Base-by-base conservation (phyloP, 495 filamentous ascomycete genomes). In the Xylaria bambusicola region DNA sequence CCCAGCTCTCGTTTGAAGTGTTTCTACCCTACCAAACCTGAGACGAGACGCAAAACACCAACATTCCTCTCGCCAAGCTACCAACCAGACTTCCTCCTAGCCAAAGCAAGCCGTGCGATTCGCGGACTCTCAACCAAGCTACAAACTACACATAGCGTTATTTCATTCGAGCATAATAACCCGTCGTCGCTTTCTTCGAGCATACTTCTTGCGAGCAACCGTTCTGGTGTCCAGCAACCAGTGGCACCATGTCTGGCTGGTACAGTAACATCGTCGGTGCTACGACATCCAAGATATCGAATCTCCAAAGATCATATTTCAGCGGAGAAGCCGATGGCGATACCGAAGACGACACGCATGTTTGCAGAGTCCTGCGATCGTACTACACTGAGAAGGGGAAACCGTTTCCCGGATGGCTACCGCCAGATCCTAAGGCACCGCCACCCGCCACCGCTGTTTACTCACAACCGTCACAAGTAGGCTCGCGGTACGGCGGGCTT, bases 311-410 rank as follows among this genome's bases (percentile, higher is more conserved):
- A 35, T 87, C 85, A 29, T 87, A 94, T 71, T 87, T 92, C 55
- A 75, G 81, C 56, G 81, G 86, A 66, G 93, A 95, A 71, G 82
- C 86, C 56, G 93, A 96, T 76, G 90, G 89, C 61, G 93, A 97
- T 67, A 94, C 91, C 57, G 92, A 95, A 76, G 92, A 97, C 75
- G 89, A 94, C 77, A 93, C 92, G 1, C 92, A 97, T 76, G 87
- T 98, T 69, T 93, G 90, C 75, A 89, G 93, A 69, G 93, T 96
- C 13, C 86, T 98, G n/a, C 89, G 94, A 52, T 88, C 86, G 56
- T 96, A 98, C 80, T 98, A 98, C 78, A 84, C 77, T 35, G 94
- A 98, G 69, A 95, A 95, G 66, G 87, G 86, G 61, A 85, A 86
- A 15, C 83, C 88, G 0, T 91, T 91, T 67, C 94, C 94, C 7